Evolutionary conservation across 1,139 yeast species (phyloP), one percentile per base, ranked within the genome.

Genomic region (Geotrichum candidum): DNA sequence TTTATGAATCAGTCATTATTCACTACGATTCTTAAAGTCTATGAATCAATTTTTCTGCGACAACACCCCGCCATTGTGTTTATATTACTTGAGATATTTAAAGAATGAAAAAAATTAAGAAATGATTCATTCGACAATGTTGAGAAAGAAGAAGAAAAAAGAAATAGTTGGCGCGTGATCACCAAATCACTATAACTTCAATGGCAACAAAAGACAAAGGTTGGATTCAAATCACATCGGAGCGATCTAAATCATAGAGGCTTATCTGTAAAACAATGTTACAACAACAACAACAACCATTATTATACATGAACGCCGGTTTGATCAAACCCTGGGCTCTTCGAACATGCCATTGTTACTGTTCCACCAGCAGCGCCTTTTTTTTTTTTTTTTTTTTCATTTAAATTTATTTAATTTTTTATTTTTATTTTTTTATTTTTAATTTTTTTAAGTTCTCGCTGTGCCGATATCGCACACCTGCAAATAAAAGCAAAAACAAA

Each of bases 381-480:
- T 25, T 25, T 25, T 25, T 25, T 25, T 25, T 3, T 25, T 25
- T 25, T 25, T 25, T 25, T 25, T 25, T 25, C 18, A 18, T 18
- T 18, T 18, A 18, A 18, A 18, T 18, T 18, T 18, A 18, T 11
- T 9, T 51, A 18, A 15, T 25, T 18, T 18, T 18, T 18, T 18
- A 18, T 18, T 18, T 25, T 25, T 25, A 3, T 1, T 25, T 31
- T 23, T 23, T 25, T 23, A n/a, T 38, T 41, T 41, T 41, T n/a
- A 18, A 18, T 18, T 50, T 27, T n/a, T 25, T 6, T 22, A 22
- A 13, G n/a, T 25, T 29, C 11, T 53, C 15, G 25, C 10, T 27
- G 29, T 53, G 53, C 58, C 58, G 58, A 56, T 56, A 56, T 56
- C 58, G 58, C 58, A 45, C 27, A 13, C 45, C n/a, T n/a, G n/a